Evolutionary conservation across 768 basidiomycete species (phyloP), one percentile per base, ranked within the genome.

Genomic region (Udeniomyces megalosporus): DNA sequence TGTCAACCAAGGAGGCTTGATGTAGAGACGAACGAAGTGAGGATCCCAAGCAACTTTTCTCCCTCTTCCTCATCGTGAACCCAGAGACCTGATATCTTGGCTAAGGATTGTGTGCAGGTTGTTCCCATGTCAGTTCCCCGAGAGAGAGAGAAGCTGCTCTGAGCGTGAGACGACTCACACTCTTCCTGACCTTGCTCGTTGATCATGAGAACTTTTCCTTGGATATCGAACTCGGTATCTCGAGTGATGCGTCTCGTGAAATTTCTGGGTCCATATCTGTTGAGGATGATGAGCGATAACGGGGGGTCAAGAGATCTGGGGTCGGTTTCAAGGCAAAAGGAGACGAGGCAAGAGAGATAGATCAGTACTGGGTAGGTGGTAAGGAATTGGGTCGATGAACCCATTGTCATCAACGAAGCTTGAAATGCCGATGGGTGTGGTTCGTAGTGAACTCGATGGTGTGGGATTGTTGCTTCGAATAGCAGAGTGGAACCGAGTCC

Each of bases 211-310:
- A 64, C 52, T 55, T 66, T 66, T n/a, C 61, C 67, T 29, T 68
- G 62, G 17, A 68, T 48, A 28, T 68, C 65, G 22, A 68, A 44
- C 34, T 61, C 67, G 4, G 62, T 68, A 17, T 52, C 47, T 12
- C 24, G 22, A 1, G 62, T 66, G 38, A 68, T 52, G 15, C 54
- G 49, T 3, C 58, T 57, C 38, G 44, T 50, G 46, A 46, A 69
- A 61, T 69, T 67, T 35, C 66, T 56, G 17, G 66, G 67, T 20
- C 62, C 62, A 26, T 66, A 64, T 35, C 68, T 60, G 63, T 69
- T 69, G 45, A 69, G 65, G 29, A 69, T 62, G 45, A 69, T 53
- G 52, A 67, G 34, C 3, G 66, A 65, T 28, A 59, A 24, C 0
- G 62, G 32, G 22, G 68, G 68, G 3, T 53, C 15, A 1, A 62